Evolutionary conservation across 2,329 filamentous ascomycete genomes (phyloP).

Genomic region (Fusarium sp.): DNA sequence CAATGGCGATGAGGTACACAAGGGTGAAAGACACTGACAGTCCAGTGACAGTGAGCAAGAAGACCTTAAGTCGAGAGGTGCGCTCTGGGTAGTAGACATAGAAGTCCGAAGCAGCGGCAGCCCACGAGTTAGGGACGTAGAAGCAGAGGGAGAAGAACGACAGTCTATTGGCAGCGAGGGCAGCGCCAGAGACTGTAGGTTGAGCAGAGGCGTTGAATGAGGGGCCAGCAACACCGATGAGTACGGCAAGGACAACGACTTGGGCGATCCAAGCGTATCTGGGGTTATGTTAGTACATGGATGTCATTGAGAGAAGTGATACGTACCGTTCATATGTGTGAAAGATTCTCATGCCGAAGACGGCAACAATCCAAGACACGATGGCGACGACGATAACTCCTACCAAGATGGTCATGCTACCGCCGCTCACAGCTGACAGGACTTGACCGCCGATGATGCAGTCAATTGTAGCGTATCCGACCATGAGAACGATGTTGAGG

Average conservation of each 20-base stretch:
- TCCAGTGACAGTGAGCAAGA: conserved; percentile 75
- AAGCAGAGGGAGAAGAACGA: conserved; percentile 78
- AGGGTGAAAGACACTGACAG: conserved; percentile 71
- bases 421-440: conserved; percentile 75
- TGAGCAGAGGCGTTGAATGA: conserved; percentile 72
- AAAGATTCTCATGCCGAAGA: conserved; percentile 63
- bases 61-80: conserved; percentile 70
- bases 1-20: conserved; percentile 71
- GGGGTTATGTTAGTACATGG: neutral
- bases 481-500: conserved; percentile 67
- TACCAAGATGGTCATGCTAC: conserved; percentile 74
- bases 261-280: conserved; percentile 67
- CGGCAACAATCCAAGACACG: conserved; percentile 78
- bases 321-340: conserved; percentile 75
- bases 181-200: conserved; percentile 70
- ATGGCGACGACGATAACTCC: conserved; percentile 82
- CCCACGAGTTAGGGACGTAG: conserved; percentile 67
- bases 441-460: conserved; percentile 83
- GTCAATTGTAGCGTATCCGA: conserved; percentile 84
- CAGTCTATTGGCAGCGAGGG: conserved; percentile 67
- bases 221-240: conserved; percentile 73
- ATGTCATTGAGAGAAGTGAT: accelerated
- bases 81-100: conserved; percentile 79
- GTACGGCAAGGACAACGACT: conserved; percentile 78
- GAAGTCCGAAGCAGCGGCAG: conserved; percentile 80